Evolutionary conservation across 2,329 filamentous ascomycete genomes (phyloP).

Genomic region (Hyphodiscus sp.): DNA sequence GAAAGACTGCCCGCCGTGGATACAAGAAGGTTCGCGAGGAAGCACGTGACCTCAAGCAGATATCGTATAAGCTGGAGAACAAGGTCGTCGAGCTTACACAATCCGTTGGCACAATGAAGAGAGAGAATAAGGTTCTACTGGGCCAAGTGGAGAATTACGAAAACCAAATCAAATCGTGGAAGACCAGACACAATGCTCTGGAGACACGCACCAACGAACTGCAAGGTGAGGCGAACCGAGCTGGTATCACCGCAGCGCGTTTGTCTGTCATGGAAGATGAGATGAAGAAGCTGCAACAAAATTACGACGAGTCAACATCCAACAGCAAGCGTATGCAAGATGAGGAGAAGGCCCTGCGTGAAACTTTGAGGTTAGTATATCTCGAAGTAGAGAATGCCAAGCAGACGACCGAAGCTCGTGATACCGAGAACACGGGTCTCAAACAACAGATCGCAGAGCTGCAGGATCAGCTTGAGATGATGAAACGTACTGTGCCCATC

Average conservation of each 20-base stretch:
- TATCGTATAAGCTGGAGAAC: slow-evolving; percentile 98
- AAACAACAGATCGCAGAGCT: slow-evolving; percentile 84
- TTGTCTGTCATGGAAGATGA: slow-evolving; percentile 90
- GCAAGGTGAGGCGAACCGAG: slow-evolving; percentile 94
- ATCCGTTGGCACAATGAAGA: slow-evolving; percentile 83
- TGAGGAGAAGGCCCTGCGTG: slow-evolving; percentile 79
- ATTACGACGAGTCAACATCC: slow-evolving; percentile 80
- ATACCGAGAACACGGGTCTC: slow-evolving; percentile 78
- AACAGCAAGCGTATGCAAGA: slow-evolving; percentile 94
- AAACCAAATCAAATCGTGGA: slow-evolving; percentile 91
- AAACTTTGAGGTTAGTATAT: slow-evolving; percentile 72
- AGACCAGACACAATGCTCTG: slow-evolving; percentile 81
- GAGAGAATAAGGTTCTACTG: slow-evolving; percentile 84
- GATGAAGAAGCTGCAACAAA: slow-evolving; percentile 84
- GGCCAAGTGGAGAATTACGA: slow-evolving; percentile 94
- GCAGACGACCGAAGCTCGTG: slow-evolving; percentile 66
- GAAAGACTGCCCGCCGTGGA: slow-evolving; percentile 67
- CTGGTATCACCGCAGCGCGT: slow-evolving; percentile 87
- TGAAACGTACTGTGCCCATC: slow-evolving; percentile 55
- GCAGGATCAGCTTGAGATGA: slow-evolving; percentile 85
- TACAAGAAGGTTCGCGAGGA: slow-evolving; percentile 94
- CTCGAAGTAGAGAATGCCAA: slow-evolving; percentile 76
- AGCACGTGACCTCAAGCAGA: slow-evolving; percentile 96
- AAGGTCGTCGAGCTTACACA: slow-evolving; percentile 99
- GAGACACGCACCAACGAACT: slow-evolving; percentile 89